These are phyloP conservation scores for Microstegium vimineum DNA, from an alignment of 176 grass and related monocot genomes.

Conservation along the genomic window DNA sequence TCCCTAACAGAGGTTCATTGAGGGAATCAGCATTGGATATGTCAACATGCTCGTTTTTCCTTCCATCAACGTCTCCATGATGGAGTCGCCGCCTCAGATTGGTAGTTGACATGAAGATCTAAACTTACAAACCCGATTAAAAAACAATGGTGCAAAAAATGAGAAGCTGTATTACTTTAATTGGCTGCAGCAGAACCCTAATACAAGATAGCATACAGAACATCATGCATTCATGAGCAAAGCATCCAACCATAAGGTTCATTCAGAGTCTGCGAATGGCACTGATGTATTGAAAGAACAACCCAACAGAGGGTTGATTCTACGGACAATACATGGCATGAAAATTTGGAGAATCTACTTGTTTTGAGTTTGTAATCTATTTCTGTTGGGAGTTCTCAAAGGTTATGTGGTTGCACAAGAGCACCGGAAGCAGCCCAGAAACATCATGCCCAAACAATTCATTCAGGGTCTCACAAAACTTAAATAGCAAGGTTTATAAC, in stretches of 20 bases:
- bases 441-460: not conserved
- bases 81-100: slow-evolving; percentile 75
- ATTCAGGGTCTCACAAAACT: not conserved
- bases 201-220: not conserved
- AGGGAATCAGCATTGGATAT: slow-evolving; percentile 44
- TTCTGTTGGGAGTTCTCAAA: not conserved
- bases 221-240: not conserved
- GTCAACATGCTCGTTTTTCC: slow-evolving; percentile 62
- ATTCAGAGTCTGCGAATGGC: not conserved
- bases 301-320: not conserved
- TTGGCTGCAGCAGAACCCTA: not conserved
- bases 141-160: not conserved
- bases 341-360: not conserved
- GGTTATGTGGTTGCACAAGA: not conserved
- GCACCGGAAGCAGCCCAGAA: not conserved
- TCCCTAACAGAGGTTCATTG: slow-evolving; percentile 64
- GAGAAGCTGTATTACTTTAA: not conserved
- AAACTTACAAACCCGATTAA: not conserved
- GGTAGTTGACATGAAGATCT: slow-evolving; percentile 44
- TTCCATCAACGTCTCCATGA: slow-evolving; percentile 67
- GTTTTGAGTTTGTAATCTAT: not conserved
- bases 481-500: not conserved
- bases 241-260: not conserved
- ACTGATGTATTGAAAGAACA: not conserved
- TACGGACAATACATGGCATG: not conserved